phyloP scores from a whole-genome alignment of 306 rosid genomes.

The Castanopsis chinensis region DNA sequence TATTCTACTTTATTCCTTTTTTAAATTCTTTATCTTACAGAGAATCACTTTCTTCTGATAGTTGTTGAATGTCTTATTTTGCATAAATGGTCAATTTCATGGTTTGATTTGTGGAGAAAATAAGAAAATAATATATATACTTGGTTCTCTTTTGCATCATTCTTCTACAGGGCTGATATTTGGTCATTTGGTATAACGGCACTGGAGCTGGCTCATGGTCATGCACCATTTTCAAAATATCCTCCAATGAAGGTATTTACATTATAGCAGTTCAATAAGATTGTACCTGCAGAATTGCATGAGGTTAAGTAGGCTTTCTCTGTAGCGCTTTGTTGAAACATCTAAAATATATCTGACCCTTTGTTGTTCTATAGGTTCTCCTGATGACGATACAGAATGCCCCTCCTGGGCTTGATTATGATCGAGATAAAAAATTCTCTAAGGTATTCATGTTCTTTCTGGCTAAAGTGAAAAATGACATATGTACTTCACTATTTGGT shows the following conservation, averaged over 20 bases:
- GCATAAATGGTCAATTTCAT: not conserved
- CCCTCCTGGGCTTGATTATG: slow-evolving; percentile 99
- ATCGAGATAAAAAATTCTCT: slow-evolving; percentile 93
- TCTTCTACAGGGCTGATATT: slow-evolving; percentile 53
- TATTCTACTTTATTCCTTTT: not conserved
- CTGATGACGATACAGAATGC: slow-evolving; percentile 99
- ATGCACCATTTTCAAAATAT: slow-evolving; percentile 61
- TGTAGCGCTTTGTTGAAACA: not conserved
- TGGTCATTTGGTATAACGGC: slow-evolving; percentile 68
- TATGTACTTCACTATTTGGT: not conserved
- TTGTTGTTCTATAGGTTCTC: slow-evolving; percentile 62
- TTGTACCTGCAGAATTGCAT: not conserved
- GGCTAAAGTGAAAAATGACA: slow-evolving; percentile 19
- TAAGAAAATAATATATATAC: not conserved
- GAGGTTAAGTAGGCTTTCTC: not conserved
- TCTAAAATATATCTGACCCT: not conserved
- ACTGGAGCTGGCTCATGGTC: slow-evolving; percentile 64
- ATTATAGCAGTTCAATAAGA: not conserved
- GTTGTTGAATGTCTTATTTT: not conserved
- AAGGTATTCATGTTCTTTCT: slow-evolving; percentile 94
- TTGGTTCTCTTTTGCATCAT: slow-evolving; percentile 2
- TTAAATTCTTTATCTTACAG: not conserved
- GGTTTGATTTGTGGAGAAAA: not conserved
- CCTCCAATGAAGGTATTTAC: slow-evolving; percentile 60
- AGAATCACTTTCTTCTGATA: not conserved